Evolutionary conservation across 495 filamentous ascomycete genomes (phyloP).

Genomic region (Penicillium parvum): DNA sequence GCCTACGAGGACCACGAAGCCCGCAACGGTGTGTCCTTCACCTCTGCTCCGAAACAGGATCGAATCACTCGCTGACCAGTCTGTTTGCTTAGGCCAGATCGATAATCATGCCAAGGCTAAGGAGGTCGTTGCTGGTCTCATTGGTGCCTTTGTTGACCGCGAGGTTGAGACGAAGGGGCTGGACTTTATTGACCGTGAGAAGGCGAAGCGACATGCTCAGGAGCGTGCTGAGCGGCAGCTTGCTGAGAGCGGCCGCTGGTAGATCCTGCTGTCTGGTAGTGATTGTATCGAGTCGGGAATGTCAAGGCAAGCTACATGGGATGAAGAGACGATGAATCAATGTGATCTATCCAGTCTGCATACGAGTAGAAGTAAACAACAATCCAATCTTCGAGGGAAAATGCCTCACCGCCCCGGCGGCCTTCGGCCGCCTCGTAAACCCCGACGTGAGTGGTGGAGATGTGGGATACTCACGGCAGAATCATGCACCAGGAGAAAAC

Average conservation of each 20-base stretch:
- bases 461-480: too few species aligned
- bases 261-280: too few species aligned
- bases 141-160: constrained; percentile 68
- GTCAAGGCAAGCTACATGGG: too few species aligned
- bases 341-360: too few species aligned
- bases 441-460: too few species aligned
- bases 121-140: constrained; percentile 63
- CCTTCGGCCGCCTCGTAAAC: too few species aligned
- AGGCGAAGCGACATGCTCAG: constrained; percentile 60
- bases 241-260: constrained; percentile 11
- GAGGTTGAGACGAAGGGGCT: constrained; percentile 69
- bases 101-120: constrained; percentile 65
- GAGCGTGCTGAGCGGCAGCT: constrained; percentile 43
- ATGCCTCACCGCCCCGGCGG: too few species aligned
- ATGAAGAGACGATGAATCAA: too few species aligned
- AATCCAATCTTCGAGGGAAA: too few species aligned
- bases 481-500: too few species aligned
- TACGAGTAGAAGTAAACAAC: too few species aligned
- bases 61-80: not conserved
- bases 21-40: constrained; percentile 47
- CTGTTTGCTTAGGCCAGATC: constrained; percentile 49
- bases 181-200: constrained; percentile 62
- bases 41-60: not conserved
- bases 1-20: constrained; percentile 64
- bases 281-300: too few species aligned